Conservation (phyloP, 2,329 filamentous ascomycete genomes). For the Fusarium udum region DNA sequence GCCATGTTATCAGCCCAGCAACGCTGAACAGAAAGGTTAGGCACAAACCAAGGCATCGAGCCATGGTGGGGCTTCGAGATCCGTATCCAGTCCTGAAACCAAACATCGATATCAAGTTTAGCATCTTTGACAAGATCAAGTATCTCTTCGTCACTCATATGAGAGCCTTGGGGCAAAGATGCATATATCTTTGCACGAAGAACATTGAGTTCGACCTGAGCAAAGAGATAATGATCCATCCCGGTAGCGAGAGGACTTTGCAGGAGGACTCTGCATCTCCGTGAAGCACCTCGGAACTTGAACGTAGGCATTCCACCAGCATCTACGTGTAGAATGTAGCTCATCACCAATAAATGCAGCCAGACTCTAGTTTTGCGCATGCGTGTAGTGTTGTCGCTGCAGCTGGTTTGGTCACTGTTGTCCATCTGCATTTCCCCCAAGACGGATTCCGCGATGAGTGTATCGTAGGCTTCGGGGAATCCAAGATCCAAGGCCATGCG, state of each 20-base stretch:
- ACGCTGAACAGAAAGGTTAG: conserved; percentile 1
- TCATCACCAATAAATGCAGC: conserved; percentile 4
- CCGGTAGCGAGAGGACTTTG: conserved; percentile 5
- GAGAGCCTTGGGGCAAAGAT: background rate
- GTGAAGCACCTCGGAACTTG: conserved; percentile 12
- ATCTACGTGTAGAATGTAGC: conserved; percentile 13
- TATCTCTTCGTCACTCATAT: background rate
- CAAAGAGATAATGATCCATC: conserved; percentile 15
- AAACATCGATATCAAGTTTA: conserved; percentile 17
- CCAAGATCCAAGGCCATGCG: conserved; percentile 18
- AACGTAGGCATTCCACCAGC: conserved; percentile 10
- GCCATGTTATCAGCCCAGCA: conserved; percentile 25
- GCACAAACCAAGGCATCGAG: conserved; percentile 12
- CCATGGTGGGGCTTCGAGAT: background rate
- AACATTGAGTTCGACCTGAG: conserved; percentile 12
- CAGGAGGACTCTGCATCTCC: conserved; percentile 2
- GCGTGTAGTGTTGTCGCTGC: background rate
- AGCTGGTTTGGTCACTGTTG: accelerated
- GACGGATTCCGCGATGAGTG: background rate
- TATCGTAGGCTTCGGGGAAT: conserved; percentile 12
- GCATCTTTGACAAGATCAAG: conserved; percentile 9
- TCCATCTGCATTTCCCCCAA: background rate
- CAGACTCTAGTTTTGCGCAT: conserved; percentile 17
- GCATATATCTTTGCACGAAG: conserved; percentile 18
- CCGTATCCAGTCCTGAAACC: conserved; percentile 17